Evolutionary conservation across 2,329 filamentous ascomycete genomes (phyloP), one percentile per base, ranked within the genome.

Genomic region (Thelonectria blattea): DNA sequence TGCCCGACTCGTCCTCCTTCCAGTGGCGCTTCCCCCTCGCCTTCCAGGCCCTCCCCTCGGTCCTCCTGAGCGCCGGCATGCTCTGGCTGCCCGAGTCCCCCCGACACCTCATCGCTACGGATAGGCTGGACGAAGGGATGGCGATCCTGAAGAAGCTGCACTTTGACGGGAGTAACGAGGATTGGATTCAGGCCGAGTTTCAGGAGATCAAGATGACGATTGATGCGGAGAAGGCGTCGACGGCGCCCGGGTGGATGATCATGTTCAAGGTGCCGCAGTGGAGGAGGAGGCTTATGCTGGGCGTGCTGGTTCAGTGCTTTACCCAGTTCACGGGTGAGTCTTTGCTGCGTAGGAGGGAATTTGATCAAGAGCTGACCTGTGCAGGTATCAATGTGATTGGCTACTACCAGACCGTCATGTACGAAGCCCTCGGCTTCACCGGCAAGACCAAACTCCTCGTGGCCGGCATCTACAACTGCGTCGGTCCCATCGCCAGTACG

Each of bases 391-490:
- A 85, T 62, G 82, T 85, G 3, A 86, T 86, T 46, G 79, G 80
- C n/a, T 85, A 86, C 69, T 86, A 86, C 64, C 80, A 82, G 59
- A 82, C 80, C 0, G 78, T 81, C 34, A 83, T 86, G 76, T 86
- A 85, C 70, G 69, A 80, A 2, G 76, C 79, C 9, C 73, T 85
- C 2, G 68, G 68, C 3, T 83, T 88, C 24, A 79, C 75, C 0
- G 85, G 83, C 3, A 76, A 78, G 34, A 79, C 77, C 20, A 81
- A 78, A 22, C 77, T 86, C 2, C 79, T 88, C 1, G 82, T 88
- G 1, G 81, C 83, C 0, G 84, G 84, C 11, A 83, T 88, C 62
- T 88, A 88, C 75, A 87, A 87, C 68, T 81, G 83, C 57, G 78
- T 86, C 43, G 85, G 86, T 0, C 85, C 83, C 1, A 65, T 85